Evolutionary conservation across 805 yeast genomes (phyloP).

Genomic region (Candida takata): DNA sequence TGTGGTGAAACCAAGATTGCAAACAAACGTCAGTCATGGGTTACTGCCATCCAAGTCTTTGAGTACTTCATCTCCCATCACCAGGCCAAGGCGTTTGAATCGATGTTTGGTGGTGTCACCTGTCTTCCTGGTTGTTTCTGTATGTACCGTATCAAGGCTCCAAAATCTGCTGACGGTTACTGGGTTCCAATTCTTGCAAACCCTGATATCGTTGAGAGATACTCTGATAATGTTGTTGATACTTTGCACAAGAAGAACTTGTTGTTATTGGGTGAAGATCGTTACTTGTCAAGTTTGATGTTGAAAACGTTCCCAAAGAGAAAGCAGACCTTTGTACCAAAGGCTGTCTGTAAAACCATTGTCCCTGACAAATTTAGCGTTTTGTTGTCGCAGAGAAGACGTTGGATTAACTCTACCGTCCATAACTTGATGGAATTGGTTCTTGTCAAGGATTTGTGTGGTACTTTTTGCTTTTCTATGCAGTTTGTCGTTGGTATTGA

Average conservation of each 20-base stretch:
- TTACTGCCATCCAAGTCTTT: conserved; percentile 87
- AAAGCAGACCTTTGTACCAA: conserved; percentile 78
- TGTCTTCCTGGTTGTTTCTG: conserved; percentile 95
- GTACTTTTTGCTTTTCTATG: conserved; percentile 93
- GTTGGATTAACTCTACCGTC: conserved; percentile 95
- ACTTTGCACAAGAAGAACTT: conserved; percentile 84
- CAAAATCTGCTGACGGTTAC: conserved; percentile 68
- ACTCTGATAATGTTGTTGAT: conserved; percentile 77
- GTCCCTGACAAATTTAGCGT: conserved; percentile 82
- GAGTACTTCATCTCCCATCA: conserved; percentile 92
- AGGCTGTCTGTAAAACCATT: conserved; percentile 86
- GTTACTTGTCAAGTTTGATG: conserved; percentile 80
- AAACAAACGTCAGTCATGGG: conserved; percentile 79
- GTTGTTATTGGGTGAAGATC: conserved; percentile 82
- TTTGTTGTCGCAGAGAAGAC: conserved; percentile 84
- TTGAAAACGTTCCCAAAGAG: conserved; percentile 83
- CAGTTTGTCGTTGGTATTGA: conserved; percentile 84
- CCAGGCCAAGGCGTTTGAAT: conserved; percentile 89
- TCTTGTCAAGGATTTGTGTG: conserved; percentile 80
- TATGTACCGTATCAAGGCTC: conserved; percentile 85
- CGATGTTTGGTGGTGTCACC: conserved; percentile 92
- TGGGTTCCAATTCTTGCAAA: conserved; percentile 94
- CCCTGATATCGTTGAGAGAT: conserved; percentile 89
- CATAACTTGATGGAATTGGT: conserved; percentile 87
- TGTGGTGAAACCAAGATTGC: conserved; percentile 94